phyloP scores from a whole-genome alignment of 768 basidiomycete genomes.

The Suillus decipiens region DNA sequence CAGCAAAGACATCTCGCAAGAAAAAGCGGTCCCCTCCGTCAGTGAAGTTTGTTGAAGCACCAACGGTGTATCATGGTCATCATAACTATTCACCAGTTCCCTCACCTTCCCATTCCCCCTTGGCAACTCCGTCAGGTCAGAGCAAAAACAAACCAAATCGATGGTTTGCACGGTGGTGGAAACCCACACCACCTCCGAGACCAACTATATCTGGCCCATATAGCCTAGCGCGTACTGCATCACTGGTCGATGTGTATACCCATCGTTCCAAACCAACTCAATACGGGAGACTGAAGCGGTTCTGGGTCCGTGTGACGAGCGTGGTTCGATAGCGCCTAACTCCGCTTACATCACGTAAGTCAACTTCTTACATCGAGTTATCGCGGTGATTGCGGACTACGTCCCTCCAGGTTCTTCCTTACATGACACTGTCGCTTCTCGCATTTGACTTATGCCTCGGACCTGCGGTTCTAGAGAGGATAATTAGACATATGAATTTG shows the following conservation, averaged over 20 bases:
- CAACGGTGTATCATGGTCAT: constrained; percentile 55
- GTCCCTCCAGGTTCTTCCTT: neutral
- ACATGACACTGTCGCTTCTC: neutral
- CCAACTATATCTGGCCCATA: constrained; percentile 36
- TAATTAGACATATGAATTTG: constrained; percentile 1
- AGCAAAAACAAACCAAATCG: constrained; percentile 11
- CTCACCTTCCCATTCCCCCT: constrained; percentile 20
- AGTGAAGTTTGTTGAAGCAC: constrained; percentile 71
- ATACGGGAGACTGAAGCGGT: constrained; percentile 27
- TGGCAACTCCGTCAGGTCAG: constrained; percentile 15
- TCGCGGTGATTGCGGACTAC: neutral
- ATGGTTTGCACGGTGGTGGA: constrained; percentile 34
- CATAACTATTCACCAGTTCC: constrained; percentile 30
- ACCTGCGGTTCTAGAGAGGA: constrained; percentile 3
- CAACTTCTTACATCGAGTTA: neutral
- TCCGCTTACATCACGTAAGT: neutral
- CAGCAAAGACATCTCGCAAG: constrained; percentile 27
- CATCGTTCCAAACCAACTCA: constrained; percentile 19
- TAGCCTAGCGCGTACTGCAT: constrained; percentile 30
- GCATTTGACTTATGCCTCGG: neutral
- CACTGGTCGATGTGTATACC: constrained; percentile 31
- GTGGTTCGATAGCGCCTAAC: constrained; percentile 19
- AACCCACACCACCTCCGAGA: constrained; percentile 22
- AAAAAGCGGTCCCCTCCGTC: constrained; percentile 43
- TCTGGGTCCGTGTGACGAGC: constrained; percentile 29